Conservation (phyloP, 1,284 basidiomycete genomes). For the Coriolopsis trogii region DNA sequence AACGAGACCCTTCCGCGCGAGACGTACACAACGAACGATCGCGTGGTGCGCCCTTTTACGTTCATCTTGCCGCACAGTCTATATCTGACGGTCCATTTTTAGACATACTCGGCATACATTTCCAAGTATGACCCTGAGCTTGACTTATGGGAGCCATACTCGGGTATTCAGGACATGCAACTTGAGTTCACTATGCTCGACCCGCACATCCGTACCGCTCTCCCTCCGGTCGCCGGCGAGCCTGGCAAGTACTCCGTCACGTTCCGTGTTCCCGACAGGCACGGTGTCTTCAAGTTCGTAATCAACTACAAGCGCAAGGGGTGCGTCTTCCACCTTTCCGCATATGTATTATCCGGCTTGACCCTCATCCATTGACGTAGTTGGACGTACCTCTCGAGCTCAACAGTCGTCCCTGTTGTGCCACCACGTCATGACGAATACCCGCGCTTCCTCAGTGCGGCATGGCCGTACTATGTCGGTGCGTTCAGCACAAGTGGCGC, state of each 20-base stretch:
- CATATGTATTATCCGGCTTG: neutral
- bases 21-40: constrained; percentile 87
- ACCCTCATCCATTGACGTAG: constrained; percentile 39
- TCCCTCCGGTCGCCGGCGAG: constrained; percentile 54
- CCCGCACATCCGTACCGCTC: constrained; percentile 83
- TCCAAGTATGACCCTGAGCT: constrained; percentile 62
- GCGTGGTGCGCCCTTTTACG: constrained; percentile 58
- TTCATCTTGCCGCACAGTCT: constrained; percentile 7
- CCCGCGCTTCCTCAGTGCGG: constrained; percentile 90
- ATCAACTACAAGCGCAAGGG: constrained; percentile 89
- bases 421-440: constrained; percentile 95
- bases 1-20: constrained; percentile 60
- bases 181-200: constrained; percentile 99
- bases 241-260: constrained; percentile 75
- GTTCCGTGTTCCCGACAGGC: constrained; percentile 91
- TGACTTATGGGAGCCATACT: constrained; percentile 73
- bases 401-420: constrained; percentile 84
- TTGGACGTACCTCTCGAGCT: constrained; percentile 71
- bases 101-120: constrained; percentile 80
- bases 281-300: constrained; percentile 97
- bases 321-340: constrained; percentile 42
- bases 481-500: constrained; percentile 85
- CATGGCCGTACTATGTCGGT: constrained; percentile 94
- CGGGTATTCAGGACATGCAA: constrained; percentile 77
- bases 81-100: constrained; percentile 3